Evolutionary conservation across 768 basidiomycete species (phyloP).

Genomic region (Leccinum fibrillosum): DNA sequence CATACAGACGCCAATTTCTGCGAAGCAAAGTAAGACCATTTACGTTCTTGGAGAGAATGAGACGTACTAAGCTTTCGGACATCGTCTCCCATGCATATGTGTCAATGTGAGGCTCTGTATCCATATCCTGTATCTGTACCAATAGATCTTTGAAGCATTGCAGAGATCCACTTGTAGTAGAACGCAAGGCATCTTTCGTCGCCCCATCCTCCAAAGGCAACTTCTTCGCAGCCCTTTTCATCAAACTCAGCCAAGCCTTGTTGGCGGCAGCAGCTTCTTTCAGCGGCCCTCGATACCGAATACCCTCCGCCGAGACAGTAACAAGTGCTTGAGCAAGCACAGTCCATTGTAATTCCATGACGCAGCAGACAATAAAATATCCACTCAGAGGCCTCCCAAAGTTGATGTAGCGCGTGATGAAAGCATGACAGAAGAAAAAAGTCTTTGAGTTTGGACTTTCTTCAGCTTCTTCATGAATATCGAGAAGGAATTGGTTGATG

Average conservation of each 20-base stretch:
- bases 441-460: constrained; percentile 33
- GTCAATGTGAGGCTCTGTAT: constrained; percentile 71
- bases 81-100: constrained; percentile 93
- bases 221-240: constrained; percentile 45
- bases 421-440: constrained; percentile 60
- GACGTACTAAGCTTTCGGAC: constrained; percentile 79
- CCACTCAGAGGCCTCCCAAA: constrained; percentile 79
- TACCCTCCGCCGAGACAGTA: constrained; percentile 33
- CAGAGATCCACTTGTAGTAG: constrained; percentile 58
- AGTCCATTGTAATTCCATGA: constrained; percentile 83
- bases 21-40: background rate
- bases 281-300: constrained; percentile 23
- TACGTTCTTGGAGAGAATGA: background rate
- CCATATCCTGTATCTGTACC: constrained; percentile 79
- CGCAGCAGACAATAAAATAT: constrained; percentile 87
- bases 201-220: constrained; percentile 36
- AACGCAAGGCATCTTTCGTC: constrained; percentile 41
- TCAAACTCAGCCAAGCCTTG: constrained; percentile 71
- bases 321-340: constrained; percentile 69
- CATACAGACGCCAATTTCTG: constrained; percentile 88
- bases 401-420: constrained; percentile 71
- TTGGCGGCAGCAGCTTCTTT: constrained; percentile 82
- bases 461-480: constrained; percentile 55
- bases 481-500: constrained; percentile 65
- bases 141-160: constrained; percentile 77